A percentile compares a stretch with the other conserved stretches of the same genome.
phyloP scores from a whole-genome alignment of 192 early-diverging fungal species.

The Backusella luteola region DNA sequence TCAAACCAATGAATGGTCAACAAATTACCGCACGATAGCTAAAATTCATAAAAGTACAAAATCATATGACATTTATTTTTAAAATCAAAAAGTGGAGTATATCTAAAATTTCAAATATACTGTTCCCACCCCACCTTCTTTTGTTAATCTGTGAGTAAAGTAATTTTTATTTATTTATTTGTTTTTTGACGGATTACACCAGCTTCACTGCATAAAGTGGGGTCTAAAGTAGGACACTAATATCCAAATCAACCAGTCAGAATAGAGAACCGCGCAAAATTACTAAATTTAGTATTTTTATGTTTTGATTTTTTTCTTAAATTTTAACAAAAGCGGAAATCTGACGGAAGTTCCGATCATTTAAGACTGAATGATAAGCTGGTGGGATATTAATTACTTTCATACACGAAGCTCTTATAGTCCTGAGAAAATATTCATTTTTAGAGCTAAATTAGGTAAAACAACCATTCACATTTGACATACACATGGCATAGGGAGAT shows the following conservation, averaged over 20 bases:
- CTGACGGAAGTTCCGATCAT: neutral
- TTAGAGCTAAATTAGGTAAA: neutral
- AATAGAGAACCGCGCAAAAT: neutral
- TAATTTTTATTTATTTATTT: neutral
- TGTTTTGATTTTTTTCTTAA: neutral
- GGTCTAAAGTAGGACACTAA: neutral
- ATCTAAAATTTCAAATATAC: neutral
- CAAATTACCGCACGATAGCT: neutral
- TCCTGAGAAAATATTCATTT: neutral
- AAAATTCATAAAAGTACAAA: neutral
- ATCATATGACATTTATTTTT: neutral
- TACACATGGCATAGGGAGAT: neutral
- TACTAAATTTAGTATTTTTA: neutral
- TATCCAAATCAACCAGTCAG: neutral
- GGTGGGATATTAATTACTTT: conserved; percentile 2
- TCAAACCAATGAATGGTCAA: neutral
- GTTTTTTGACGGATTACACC: neutral
- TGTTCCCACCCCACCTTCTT: conserved; percentile 6
- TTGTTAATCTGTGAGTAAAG: conserved; percentile 5
- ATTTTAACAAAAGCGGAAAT: neutral
- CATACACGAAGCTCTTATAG: neutral
- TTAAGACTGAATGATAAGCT: conserved; percentile 5
- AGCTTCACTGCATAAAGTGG: neutral
- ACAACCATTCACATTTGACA: neutral
- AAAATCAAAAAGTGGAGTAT: neutral